These are phyloP conservation scores for Pseudopithomyces chartarum DNA, from an alignment of 2,329 filamentous ascomycete genomes.

Conservation along the genomic window DNA sequence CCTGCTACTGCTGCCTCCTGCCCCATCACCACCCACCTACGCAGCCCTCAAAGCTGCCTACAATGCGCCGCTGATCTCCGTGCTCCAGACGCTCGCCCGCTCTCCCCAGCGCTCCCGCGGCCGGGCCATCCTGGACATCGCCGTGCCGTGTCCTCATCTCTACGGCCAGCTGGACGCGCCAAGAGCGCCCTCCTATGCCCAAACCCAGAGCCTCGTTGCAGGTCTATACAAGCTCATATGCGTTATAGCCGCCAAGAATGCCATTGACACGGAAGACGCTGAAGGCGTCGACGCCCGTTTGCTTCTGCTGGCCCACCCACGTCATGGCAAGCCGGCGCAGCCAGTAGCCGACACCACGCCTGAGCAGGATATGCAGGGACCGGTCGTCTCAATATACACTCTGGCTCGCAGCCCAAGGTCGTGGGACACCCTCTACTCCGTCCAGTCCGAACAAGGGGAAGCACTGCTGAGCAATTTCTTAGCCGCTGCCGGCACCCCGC, in stretches of 20 bases:
- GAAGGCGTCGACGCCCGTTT: conserved; percentile 78
- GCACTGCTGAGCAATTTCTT: conserved; percentile 57
- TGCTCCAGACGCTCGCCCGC: conserved; percentile 48
- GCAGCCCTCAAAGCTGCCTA: conserved; percentile 51
- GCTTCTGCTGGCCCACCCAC: conserved; percentile 69
- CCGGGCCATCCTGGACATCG: conserved; percentile 60
- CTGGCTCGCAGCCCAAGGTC: conserved; percentile 56
- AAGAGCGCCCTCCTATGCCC: conserved; percentile 65
- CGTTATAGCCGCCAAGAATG: conserved; percentile 68
- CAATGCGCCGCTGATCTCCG: conserved; percentile 47
- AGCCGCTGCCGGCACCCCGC: conserved; percentile 29
- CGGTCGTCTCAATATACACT: conserved; percentile 55
- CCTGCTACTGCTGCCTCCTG: conserved; percentile 53
- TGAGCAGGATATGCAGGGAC: conserved; percentile 49
- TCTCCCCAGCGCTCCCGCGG: conserved; percentile 32
- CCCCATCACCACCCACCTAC: conserved; percentile 46
- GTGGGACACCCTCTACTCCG: conserved; percentile 70
- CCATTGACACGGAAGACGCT: conserved; percentile 66
- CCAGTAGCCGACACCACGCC: conserved; percentile 27
- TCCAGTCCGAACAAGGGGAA: conserved; percentile 68
- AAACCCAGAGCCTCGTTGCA: conserved; percentile 75
- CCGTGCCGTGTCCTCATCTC: conserved; percentile 67
- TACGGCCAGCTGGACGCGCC: conserved; percentile 56
- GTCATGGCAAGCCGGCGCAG: conserved; percentile 31
- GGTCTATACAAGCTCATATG: conserved; percentile 79